These are phyloP conservation scores for Mycosphaerelloides madeirae DNA, from an alignment of 2,329 filamentous ascomycete genomes.

Conservation along the genomic window DNA sequence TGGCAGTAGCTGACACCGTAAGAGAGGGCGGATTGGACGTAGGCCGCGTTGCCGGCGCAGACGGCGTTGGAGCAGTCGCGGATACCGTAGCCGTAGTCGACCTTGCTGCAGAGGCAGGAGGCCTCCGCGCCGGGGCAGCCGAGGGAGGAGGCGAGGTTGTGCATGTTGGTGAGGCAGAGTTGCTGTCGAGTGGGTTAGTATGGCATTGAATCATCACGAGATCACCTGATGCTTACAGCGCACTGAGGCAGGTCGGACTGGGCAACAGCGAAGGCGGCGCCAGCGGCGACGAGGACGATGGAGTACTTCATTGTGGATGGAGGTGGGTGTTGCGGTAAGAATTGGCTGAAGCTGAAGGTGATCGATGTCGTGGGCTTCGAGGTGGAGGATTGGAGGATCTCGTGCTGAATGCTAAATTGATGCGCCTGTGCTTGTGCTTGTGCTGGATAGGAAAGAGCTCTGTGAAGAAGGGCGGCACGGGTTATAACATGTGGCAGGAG, in stretches of 20 bases:
- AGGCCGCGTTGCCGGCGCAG: conserved; percentile 20
- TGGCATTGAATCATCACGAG: too few relatives aligned
- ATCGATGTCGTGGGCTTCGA: neutral
- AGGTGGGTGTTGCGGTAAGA: neutral
- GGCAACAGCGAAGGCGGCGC: conserved; percentile 32
- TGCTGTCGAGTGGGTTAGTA: conserved; percentile 22
- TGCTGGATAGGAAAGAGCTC: too few relatives aligned
- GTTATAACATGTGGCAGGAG: too few relatives aligned
- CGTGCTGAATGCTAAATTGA: too few relatives aligned
- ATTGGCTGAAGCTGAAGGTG: neutral
- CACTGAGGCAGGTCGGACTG: conserved; percentile 31
- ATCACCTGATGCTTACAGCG: conserved; percentile 34
- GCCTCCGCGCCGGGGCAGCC: conserved; percentile 31
- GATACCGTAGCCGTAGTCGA: conserved; percentile 36
- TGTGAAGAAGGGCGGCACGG: too few relatives aligned
- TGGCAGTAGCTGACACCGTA: conserved; percentile 34
- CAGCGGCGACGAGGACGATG: conserved; percentile 27
- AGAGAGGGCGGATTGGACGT: conserved; percentile 29
- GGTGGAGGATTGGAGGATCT: too few relatives aligned
- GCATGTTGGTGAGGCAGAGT: conserved; percentile 36
- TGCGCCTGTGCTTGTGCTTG: too few relatives aligned
- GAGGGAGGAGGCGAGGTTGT: conserved; percentile 27
- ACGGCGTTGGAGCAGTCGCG: conserved; percentile 37
- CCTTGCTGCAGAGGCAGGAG: conserved; percentile 34
- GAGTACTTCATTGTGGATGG: conserved; percentile 32